These are phyloP conservation scores for Globisporangium splendens DNA, from an alignment of 352 stramenopile species.

Conservation along the genomic window DNA sequence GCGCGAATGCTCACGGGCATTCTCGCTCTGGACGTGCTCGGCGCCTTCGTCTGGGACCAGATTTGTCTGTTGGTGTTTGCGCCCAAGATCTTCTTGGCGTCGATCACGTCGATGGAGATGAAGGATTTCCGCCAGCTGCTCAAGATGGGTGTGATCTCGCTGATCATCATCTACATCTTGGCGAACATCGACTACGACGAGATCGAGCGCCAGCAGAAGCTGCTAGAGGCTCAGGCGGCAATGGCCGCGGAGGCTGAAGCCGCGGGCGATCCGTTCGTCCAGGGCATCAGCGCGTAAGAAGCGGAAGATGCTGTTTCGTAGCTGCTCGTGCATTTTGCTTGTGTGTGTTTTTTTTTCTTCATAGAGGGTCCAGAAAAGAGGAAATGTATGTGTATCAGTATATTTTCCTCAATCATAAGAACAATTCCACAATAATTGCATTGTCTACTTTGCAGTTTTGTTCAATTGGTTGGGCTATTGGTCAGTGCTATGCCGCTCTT, in stretches of 20 bases:
- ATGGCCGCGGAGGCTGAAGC: constrained; percentile 12
- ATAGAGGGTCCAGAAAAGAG: not conserved
- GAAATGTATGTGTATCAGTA: too few relatives aligned
- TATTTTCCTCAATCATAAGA: too few relatives aligned
- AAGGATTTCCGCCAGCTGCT: constrained; percentile 79
- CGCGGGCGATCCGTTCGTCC: constrained; percentile 12
- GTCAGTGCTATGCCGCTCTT: too few relatives aligned
- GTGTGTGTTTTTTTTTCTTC: not conserved
- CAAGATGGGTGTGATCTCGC: constrained; percentile 82
- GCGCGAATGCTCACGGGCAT: constrained; percentile 76
- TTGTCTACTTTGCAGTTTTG: too few relatives aligned
- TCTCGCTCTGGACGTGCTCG: constrained; percentile 80
- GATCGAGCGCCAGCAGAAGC: constrained; percentile 84
- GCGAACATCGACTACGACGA: constrained; percentile 90
- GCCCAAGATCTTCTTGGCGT: constrained; percentile 84
- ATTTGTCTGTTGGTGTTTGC: constrained; percentile 82
- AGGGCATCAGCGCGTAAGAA: constrained; percentile 15
- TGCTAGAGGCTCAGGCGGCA: constrained; percentile 55
- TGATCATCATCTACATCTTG: constrained; percentile 84
- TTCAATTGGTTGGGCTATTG: too few relatives aligned
- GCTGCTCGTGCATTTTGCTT: too few relatives aligned
- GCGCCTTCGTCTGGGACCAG: constrained; percentile 85
- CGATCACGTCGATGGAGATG: constrained; percentile 64
- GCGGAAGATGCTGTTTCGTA: too few relatives aligned
- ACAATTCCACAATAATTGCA: too few relatives aligned